Evolutionary conservation across 75 land plant species (phyloP).

Genomic region (Gnetum montanum): DNA sequence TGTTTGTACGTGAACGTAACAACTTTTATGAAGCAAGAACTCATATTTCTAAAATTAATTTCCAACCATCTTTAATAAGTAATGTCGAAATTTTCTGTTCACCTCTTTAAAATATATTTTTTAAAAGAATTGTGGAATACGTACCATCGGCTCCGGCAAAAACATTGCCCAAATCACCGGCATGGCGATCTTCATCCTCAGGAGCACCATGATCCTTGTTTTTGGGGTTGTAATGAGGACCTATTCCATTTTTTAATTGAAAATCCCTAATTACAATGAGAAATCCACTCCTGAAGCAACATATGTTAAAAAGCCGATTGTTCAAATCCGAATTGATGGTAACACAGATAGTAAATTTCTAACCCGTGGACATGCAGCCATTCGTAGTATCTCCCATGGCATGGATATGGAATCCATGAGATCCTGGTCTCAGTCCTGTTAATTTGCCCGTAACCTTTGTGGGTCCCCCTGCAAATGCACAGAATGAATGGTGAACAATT

Average conservation of each 20-base stretch:
- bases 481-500: background rate
- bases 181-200: conserved; percentile 49
- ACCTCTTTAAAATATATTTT: too few relatives aligned
- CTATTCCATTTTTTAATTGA: conserved; percentile 17
- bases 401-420: conserved; percentile 74
- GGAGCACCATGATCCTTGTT: conserved; percentile 57
- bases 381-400: conserved; percentile 75
- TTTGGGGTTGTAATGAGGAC: conserved; percentile 67
- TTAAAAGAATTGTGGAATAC: background rate
- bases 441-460: conserved; percentile 50
- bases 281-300: background rate
- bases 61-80: too few relatives aligned
- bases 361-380: conserved; percentile 74
- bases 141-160: conserved; percentile 58
- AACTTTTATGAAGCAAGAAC: too few relatives aligned
- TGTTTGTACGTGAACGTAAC: too few relatives aligned
- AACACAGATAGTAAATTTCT: background rate
- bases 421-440: conserved; percentile 47
- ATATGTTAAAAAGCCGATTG: conserved; percentile 2
- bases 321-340: too few relatives aligned
- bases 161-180: conserved; percentile 74
- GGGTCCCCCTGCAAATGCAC: conserved; percentile 15
- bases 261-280: background rate
- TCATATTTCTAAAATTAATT: too few relatives aligned
- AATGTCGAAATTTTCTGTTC: too few relatives aligned